Evolutionary conservation across 139 green algal species (phyloP).

Genomic region (Haematococcus lacustris): DNA sequence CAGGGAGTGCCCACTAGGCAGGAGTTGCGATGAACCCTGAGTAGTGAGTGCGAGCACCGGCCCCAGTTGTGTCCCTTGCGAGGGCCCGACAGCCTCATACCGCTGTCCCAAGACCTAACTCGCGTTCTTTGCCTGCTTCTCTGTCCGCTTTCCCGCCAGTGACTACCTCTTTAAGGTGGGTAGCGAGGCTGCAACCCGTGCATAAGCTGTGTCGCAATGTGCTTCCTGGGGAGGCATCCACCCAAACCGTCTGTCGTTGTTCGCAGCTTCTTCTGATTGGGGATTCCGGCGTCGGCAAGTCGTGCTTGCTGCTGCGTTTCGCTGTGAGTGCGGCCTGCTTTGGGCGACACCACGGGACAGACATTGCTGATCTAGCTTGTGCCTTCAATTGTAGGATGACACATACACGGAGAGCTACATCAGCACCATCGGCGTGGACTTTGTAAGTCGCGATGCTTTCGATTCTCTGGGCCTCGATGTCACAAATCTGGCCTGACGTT

Average conservation of each 20-base stretch:
- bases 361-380: background rate
- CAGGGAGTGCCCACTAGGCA: too few relatives aligned
- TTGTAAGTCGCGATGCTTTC: constrained; percentile 63
- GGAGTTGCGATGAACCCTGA: constrained; percentile 58
- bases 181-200: background rate
- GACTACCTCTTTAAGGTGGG: constrained; percentile 89
- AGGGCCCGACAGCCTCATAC: too few relatives aligned
- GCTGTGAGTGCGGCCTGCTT: too few relatives aligned
- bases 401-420: constrained; percentile 99
- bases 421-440: constrained; percentile 98
- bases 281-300: constrained; percentile 94
- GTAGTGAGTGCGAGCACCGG: constrained; percentile 41
- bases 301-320: constrained; percentile 92
- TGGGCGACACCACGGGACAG: background rate
- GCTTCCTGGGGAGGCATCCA: too few relatives aligned
- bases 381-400: too few relatives aligned
- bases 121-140: background rate
- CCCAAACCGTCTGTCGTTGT: background rate
- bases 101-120: too few relatives aligned
- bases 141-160: constrained; percentile 11
- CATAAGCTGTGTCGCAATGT: background rate
- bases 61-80: background rate
- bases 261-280: constrained; percentile 90
- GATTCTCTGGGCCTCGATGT: background rate
- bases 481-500: background rate